phyloP scores from a whole-genome alignment of 495 filamentous ascomycete genomes.

The Pyronema omphalodes region DNA sequence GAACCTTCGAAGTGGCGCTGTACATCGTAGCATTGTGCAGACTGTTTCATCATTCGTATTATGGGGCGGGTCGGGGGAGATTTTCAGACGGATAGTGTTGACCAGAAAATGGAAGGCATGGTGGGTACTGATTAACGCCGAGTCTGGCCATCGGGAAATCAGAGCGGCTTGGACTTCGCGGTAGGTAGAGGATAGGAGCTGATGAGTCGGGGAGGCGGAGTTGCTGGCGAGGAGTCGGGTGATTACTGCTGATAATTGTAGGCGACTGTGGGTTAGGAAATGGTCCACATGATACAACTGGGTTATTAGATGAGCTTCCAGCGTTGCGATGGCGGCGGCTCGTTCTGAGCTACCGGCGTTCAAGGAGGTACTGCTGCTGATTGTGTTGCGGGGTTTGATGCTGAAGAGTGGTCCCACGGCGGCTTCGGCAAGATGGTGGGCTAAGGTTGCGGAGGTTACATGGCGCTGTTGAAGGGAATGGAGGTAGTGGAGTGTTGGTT shows the following conservation, averaged over 20 bases:
- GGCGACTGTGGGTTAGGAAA: conserved; percentile 21
- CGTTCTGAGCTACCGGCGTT: too few species aligned
- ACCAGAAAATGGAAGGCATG: conserved; percentile 24
- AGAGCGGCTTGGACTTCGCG: conserved; percentile 15
- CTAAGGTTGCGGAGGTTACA: conserved; percentile 17
- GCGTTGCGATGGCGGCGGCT: neutral
- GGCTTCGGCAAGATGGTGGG: conserved; percentile 18
- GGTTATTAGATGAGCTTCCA: conserved; percentile 5
- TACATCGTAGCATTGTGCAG: conserved; percentile 18
- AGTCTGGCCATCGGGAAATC: conserved; percentile 13
- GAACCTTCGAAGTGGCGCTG: conserved; percentile 13
- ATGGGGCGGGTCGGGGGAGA: conserved; percentile 24
- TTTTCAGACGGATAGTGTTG: conserved; percentile 19
- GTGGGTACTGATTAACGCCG: conserved; percentile 19
- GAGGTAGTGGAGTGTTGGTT: conserved; percentile 20
- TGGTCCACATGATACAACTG: conserved; percentile 23
- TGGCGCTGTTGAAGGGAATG: conserved; percentile 18
- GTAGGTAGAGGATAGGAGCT: conserved; percentile 13
- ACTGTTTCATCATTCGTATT: conserved; percentile 23
- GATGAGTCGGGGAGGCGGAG: conserved; percentile 6
- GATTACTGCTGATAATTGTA: conserved; percentile 19
- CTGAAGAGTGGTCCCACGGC: conserved; percentile 20
- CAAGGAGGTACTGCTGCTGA: neutral
- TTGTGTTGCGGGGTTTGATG: neutral
- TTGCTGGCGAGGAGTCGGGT: conserved; percentile 18